Evolutionary conservation across 2,329 filamentous ascomycete genomes (phyloP), one percentile per base, ranked within the genome.

Genomic region (Phoma herbarum): DNA sequence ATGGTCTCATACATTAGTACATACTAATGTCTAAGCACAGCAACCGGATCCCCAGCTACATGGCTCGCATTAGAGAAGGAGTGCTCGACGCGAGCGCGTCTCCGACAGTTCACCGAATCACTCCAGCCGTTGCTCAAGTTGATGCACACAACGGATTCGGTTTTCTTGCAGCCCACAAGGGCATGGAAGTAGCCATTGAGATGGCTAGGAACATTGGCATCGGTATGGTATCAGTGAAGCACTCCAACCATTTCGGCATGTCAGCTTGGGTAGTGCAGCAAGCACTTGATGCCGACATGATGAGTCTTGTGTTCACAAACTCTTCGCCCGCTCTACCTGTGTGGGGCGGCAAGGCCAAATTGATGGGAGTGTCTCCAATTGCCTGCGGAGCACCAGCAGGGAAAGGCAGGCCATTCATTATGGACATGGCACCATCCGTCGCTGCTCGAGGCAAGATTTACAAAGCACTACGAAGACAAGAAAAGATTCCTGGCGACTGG

Each of bases 201-300:
- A 88, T 90, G 77, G 90, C 90, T 0, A 77, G 80, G 23, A 73
- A 78, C 1, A 87, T 83, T 67, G 90, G 90, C 12, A 90, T 94
- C 62, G 91, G 91, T 25, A 88, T 95, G 84, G 89, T 89, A 0
- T 86, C 85, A 57, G 82, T 94, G 69, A 90, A 88, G 75, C 88
- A 90, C 76, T 90, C 88, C 39, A 94, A 94, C 68, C 90, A 94
- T 75, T 93, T 91, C 68, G 91, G 91, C 52, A 95, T 95, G 91
- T 85, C 85, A 3, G 91, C 91, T 0, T 94, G 90, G 89, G 72
- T 93, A 0, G 90, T 93, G 11, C 88, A 91, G 73, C 88, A 92
- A 75, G 91, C 90, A 0, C 76, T 93, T 14, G 89, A 94, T 57
- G 87, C 85, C 0, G 81, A 79, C 4, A 86, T 85, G 73, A 87